Base-by-base conservation (phyloP, 2,329 filamentous ascomycete species). In the Diaporthe velutina region DNA sequence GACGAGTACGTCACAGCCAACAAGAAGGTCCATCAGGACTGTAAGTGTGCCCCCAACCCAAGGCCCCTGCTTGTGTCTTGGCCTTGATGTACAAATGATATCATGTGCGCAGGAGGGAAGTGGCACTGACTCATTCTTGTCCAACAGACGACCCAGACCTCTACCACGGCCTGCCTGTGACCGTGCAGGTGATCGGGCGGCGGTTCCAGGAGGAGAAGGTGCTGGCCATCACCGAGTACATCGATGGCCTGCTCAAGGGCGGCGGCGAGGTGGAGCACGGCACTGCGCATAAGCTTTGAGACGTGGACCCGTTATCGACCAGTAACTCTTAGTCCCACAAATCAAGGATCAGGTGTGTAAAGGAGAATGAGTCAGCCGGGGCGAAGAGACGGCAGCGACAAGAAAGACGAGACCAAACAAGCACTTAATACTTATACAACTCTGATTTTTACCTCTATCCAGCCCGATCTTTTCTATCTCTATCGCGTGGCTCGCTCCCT, bases 141-240 rank as follows among this genome's bases (percentile, higher is more conserved):
- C 25, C 38, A 8, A 30, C 33, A 68, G 70, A 71, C 28, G 70
- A 71, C 55, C 70, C 70, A 19, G 54, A 60, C 2, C 55, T 71
- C 15, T 72, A 72, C 35, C 55, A 72, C 70, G 70, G 70, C n/a
- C 12, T 61, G 45, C 70, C 70, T 1, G 70, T 72, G 4, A 66
- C 42, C 19, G 57, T 72, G 4, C 70, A 72, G 35, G 55, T 72
- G 19, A 66, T 72, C 9, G 70, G 70, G 28, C 42, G 57, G 45
- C 70, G 57, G 15, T 66, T 72, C 30, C 70, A 66, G 25, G 70
- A 72, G 19, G 70, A 72, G 45, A 60, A 72, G 45, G 45, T 72
- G 13, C 42, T 66, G 30, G 70, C 70, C 12, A 72, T 72, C 42
- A 72, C 70, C n/a, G 57, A 72, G 33, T 64, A 64, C 70, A 52